Evolutionary conservation across 331 rosid species (phyloP).

Genomic region (Rosa hybrid): DNA sequence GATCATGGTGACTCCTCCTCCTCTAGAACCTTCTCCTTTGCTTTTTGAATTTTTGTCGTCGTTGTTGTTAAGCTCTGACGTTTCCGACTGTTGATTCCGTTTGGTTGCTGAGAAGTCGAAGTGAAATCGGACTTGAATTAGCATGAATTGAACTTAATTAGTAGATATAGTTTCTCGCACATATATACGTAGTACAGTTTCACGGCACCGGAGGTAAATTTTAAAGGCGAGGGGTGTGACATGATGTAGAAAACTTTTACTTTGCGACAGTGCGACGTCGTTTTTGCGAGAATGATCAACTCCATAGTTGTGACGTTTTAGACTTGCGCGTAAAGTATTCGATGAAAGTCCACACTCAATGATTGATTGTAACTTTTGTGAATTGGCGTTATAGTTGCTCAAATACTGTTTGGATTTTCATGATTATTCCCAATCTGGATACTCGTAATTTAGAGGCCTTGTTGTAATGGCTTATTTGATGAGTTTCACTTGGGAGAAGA

Average conservation of each 20-base stretch:
- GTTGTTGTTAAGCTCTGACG: background rate
- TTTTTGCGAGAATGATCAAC: background rate
- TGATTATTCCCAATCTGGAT: background rate
- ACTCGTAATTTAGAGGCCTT: background rate
- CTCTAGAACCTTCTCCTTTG: background rate
- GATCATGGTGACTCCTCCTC: slow-evolving; percentile 43
- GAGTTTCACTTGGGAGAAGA: background rate
- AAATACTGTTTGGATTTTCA: background rate
- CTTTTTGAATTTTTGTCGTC: background rate
- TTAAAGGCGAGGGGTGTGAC: background rate
- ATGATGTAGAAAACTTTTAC: background rate
- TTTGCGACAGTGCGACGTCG: background rate
- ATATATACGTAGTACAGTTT: background rate
- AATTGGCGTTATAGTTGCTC: background rate
- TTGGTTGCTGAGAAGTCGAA: background rate
- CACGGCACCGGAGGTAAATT: background rate
- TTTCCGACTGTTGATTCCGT: slow-evolving; percentile 12
- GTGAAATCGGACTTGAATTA: background rate
- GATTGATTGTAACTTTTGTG: background rate
- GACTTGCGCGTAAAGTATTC: background rate
- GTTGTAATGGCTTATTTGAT: background rate
- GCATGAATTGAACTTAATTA: background rate
- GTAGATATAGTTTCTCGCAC: background rate
- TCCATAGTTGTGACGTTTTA: background rate
- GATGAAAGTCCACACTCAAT: background rate